These are phyloP conservation scores for Larix sibirica DNA, from an alignment of 83 land plant genomes.

Conservation along the genomic window DNA sequence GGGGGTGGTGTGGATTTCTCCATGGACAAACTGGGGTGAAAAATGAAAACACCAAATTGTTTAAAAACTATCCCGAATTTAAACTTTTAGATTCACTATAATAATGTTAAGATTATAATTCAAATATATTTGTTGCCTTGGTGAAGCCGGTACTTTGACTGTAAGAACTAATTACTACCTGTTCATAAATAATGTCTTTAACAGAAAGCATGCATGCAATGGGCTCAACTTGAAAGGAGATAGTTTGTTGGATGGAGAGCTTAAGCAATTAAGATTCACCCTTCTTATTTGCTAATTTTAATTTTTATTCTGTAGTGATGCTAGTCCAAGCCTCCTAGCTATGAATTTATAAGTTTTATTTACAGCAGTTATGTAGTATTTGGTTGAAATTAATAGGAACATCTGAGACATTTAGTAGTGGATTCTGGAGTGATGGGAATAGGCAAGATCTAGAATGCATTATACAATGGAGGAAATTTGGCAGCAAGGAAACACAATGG, in stretches of 20 bases:
- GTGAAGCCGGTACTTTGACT: neutral
- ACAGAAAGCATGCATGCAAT: no score
- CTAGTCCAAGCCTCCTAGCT: neutral
- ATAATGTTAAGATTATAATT: neutral
- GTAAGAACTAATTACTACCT: neutral
- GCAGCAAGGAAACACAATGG: neutral
- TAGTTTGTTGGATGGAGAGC: neutral
- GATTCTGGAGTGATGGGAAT: no score
- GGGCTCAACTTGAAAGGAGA: neutral
- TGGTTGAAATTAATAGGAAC: neutral
- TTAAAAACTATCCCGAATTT: no score
- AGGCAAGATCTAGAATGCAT: neutral
- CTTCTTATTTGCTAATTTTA: neutral
- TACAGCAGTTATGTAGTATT: neutral
- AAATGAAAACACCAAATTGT: neutral
- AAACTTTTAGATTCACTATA: neutral
- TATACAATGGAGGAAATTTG: neutral
- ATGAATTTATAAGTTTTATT: neutral
- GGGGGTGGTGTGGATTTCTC: neutral
- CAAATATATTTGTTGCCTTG: neutral
- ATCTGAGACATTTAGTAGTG: neutral
- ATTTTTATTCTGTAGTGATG: neutral
- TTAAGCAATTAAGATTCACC: neutral
- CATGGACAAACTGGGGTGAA: constrained; percentile 3
- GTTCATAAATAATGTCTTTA: neutral